Base-by-base conservation (phyloP, 2,329 filamentous ascomycete genomes). In the Colletotrichum neosansevieriae region DNA sequence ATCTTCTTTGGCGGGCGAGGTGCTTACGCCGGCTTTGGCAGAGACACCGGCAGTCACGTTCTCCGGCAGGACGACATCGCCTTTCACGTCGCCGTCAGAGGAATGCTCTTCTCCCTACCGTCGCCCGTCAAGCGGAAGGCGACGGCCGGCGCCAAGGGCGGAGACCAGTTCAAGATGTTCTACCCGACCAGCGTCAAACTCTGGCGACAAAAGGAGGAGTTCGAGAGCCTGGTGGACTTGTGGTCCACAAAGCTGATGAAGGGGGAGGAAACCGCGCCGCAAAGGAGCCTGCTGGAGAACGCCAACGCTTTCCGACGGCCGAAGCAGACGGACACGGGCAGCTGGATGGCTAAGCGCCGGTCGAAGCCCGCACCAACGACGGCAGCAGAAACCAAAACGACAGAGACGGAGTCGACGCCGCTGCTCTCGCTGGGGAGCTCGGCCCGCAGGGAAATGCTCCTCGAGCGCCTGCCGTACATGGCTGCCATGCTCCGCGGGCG, bases 41-140 rank as follows among this genome's bases (percentile, higher is more conserved):
- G 79, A 81, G 84, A 91, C 77, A 84, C 85, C 0, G 87, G 87
- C 19, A 88, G 89, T 60, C 95, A 98, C 69, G 85, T 91, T 13
- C 81, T 98, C 10, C 90, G 94, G 6, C 95, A 98, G 78, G 94
- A 98, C 71, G 96, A 99, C 76, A 94, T 99, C 76, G 91, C 92
- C 24, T 98, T 98, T 72, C 93, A 99, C 72, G 90, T 95, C 17
- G 94, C 94, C 4, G 93, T 97, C 0, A 89, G 94, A 12, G 96
- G 96, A 0, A 81, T 98, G 57, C 80, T 98, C 0, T 97, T 97
- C 76, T 91, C 90, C 10, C 85, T 99, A 2, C 96, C 96, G 2
- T 88, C 88, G 73, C 95, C 95, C 0, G 96, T 99, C 10, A 95
- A 93, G 76, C 86, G 90, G n/a, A 85, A 84, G 84, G 77, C 82